phyloP scores from a whole-genome alignment of 148 eudicot genomes.

The Chenopodium formosanum region DNA sequence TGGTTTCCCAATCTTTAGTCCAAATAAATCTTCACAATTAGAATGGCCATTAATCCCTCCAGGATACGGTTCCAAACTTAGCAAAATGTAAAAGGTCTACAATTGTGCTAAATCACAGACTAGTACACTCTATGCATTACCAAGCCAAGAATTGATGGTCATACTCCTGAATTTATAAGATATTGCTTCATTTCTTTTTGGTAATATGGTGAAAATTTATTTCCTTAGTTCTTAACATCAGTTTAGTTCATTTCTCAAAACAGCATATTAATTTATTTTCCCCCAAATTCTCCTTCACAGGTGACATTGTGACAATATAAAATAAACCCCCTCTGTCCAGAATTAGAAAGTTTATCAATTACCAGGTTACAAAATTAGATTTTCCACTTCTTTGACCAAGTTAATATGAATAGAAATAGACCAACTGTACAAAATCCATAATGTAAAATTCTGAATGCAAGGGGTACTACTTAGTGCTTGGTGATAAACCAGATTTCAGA shows the following conservation, averaged over 20 bases:
- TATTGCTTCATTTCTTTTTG: neutral
- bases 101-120: neutral
- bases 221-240: neutral
- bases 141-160: neutral
- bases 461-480: neutral
- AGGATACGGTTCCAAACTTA: neutral
- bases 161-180: neutral
- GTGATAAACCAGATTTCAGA: neutral
- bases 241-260: neutral
- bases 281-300: neutral
- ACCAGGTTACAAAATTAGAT: no score
- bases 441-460: neutral
- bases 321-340: no score
- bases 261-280: neutral
- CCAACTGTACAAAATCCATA: no score
- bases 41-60: neutral
- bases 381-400: no score
- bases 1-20: no score
- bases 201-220: neutral
- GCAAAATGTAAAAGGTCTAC: neutral
- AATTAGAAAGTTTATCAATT: no score
- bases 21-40: no score
- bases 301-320: neutral
- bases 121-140: neutral
- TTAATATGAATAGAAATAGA: no score